A percentile compares a stretch with the other conserved stretches of the same genome.
Conservation (phyloP, 768 basidiomycete species). For the Leucocoprinus leucothites region DNA sequence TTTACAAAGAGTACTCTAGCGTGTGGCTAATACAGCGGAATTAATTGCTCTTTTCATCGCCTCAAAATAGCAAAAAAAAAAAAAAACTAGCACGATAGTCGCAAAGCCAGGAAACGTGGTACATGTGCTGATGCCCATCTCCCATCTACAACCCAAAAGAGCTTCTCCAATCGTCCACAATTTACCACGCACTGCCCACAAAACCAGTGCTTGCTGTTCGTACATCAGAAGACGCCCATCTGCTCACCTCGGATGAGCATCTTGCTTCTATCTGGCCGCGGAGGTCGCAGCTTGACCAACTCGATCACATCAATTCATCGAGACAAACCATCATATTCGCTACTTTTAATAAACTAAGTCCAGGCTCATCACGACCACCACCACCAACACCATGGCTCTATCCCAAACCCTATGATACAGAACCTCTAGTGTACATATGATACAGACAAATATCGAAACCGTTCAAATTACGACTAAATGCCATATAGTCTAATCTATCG, state of each 20-base stretch:
- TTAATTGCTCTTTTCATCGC: too few species aligned
- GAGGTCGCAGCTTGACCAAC: background rate
- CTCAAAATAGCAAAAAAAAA: too few species aligned
- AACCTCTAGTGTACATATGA: conserved; percentile 3
- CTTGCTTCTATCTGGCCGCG: too few species aligned
- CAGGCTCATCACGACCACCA: background rate
- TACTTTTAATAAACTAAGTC: too few species aligned
- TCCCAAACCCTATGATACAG: background rate
- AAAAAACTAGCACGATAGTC: too few species aligned
- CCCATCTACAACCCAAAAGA: background rate
- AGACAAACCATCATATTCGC: too few species aligned
- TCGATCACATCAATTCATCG: too few species aligned
- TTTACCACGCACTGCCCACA: background rate
- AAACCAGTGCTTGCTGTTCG: background rate
- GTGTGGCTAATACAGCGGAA: too few species aligned
- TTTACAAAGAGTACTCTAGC: too few species aligned
- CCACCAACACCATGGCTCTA: background rate
- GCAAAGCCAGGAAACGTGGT: background rate
- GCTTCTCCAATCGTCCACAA: too few species aligned
- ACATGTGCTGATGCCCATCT: conserved; percentile 1
- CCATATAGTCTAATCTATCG: background rate
- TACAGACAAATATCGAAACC: background rate
- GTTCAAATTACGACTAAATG: background rate
- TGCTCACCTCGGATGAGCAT: background rate
- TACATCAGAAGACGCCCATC: background rate